Conservation (phyloP, 305 asterid genomes). For the Fraxinus baroniana region DNA sequence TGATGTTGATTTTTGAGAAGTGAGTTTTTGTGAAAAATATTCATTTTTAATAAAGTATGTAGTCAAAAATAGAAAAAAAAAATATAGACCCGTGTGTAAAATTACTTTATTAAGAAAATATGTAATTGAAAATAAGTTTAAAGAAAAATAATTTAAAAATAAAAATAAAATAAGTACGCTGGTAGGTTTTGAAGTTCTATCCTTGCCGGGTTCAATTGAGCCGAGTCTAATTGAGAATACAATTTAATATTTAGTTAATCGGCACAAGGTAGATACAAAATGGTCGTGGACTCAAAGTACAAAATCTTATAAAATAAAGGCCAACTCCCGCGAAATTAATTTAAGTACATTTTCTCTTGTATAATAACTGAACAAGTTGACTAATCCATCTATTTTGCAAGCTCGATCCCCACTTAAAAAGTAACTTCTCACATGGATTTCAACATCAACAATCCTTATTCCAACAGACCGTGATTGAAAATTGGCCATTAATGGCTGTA, state of each 20-base stretch:
- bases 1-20: neutral
- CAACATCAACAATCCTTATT: neutral
- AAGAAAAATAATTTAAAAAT: too few relatives aligned
- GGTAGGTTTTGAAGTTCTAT: neutral
- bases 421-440: neutral
- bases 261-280: neutral
- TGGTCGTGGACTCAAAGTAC: neutral
- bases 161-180: neutral
- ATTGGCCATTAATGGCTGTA: neutral
- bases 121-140: neutral
- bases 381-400: neutral
- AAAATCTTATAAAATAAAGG: neutral
- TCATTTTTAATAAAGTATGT: too few relatives aligned
- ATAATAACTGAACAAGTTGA: neutral
- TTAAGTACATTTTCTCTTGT: neutral
- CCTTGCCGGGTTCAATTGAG: neutral
- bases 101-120: too few relatives aligned
- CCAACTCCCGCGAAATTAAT: neutral
- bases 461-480: neutral
- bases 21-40: neutral
- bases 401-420: neutral
- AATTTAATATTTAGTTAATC: neutral
- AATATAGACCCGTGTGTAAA: too few relatives aligned
- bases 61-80: too few relatives aligned
- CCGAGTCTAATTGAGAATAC: neutral